Conservation (phyloP, 257 asterid species). For the Coffea eugenioides region DNA sequence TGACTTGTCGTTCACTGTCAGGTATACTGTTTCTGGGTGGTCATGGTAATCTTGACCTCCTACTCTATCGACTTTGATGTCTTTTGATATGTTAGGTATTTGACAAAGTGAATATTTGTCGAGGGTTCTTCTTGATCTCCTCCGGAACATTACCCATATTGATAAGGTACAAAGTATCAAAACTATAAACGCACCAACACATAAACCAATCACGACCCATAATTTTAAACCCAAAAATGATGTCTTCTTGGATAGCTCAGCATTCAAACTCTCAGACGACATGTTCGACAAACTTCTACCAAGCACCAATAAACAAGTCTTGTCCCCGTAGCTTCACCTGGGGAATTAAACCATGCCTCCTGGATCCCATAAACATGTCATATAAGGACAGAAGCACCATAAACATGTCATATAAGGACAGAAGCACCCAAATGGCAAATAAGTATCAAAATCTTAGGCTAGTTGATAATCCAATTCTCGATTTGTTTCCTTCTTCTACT, state of each 20-base stretch:
- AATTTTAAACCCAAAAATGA: constrained; percentile 65
- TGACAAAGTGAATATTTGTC: constrained; percentile 50
- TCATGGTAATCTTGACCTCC: constrained; percentile 42
- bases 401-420: constrained; percentile 24
- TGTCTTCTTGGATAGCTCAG: constrained; percentile 58
- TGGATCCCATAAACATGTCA: constrained; percentile 39
- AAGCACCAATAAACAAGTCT: constrained; percentile 14
- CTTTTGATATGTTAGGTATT: constrained; percentile 81
- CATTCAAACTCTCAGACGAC: constrained; percentile 54
- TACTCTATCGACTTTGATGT: constrained; percentile 69
- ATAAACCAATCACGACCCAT: constrained; percentile 81
- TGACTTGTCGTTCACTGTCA: constrained; percentile 57
- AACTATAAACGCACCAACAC: constrained; percentile 70
- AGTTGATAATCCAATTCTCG: neutral
- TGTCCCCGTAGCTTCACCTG: constrained; percentile 14
- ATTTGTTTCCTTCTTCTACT: neutral
- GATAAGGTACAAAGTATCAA: constrained; percentile 72
- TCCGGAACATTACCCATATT: constrained; percentile 62
- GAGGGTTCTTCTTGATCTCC: constrained; percentile 57
- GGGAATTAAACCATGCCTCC: constrained; percentile 44
- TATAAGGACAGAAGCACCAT: constrained; percentile 20
- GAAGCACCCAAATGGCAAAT: constrained; percentile 22
- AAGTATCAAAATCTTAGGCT: constrained; percentile 1
- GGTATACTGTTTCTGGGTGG: constrained; percentile 46
- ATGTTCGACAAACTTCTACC: constrained; percentile 36